These are phyloP conservation scores for Schizothecium vesticola DNA, from an alignment of 495 filamentous ascomycete genomes.

Conservation along the genomic window DNA sequence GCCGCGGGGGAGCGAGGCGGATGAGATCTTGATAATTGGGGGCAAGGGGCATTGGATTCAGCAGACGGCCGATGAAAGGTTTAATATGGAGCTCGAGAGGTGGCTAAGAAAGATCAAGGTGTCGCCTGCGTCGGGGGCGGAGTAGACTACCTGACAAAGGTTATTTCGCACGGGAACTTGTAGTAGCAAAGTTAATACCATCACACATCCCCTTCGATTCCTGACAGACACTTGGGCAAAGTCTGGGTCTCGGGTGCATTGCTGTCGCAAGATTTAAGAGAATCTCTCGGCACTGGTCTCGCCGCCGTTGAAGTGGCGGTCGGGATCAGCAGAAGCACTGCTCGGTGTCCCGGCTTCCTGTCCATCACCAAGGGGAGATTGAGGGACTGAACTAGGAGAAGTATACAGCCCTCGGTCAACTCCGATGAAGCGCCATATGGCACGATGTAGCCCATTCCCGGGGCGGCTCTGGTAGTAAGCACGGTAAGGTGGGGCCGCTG, in stretches of 20 bases:
- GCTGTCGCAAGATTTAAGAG: not conserved
- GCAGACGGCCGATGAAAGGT: not conserved
- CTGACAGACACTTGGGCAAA: not conserved
- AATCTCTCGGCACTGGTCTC: too few species aligned
- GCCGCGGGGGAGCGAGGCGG: not conserved
- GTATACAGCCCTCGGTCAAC: too few species aligned
- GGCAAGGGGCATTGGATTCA: conserved; percentile 11
- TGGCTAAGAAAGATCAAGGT: not conserved
- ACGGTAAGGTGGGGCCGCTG: too few species aligned
- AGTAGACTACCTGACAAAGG: not conserved
- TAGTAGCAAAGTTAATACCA: too few species aligned
- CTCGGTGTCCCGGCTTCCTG: too few species aligned
- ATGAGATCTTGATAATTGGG: conserved; percentile 2
- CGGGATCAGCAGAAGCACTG: not conserved
- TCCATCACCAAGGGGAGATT: too few species aligned
- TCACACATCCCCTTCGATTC: too few species aligned
- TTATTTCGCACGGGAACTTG: too few species aligned
- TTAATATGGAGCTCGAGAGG: not conserved
- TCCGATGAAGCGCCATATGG: too few species aligned
- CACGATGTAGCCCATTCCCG: too few species aligned
- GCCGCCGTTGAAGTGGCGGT: not conserved
- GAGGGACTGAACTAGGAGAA: too few species aligned
- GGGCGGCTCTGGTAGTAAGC: too few species aligned
- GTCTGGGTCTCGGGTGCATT: not conserved
- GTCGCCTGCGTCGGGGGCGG: not conserved